phyloP scores from a whole-genome alignment of 257 asterid genomes.

The Paulownia fortunei region DNA sequence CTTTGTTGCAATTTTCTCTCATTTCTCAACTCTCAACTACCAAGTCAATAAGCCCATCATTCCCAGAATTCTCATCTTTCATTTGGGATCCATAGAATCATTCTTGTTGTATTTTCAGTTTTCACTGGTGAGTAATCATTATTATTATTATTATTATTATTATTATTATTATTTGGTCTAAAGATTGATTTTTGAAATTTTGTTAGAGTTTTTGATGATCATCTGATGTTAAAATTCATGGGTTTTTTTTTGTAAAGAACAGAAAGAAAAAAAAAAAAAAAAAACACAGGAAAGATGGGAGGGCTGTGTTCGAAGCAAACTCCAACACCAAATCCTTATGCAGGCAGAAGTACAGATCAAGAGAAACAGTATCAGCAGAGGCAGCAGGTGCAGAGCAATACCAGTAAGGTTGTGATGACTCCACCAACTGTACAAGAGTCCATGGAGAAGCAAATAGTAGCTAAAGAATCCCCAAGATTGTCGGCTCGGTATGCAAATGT shows the following conservation, averaged over 20 bases:
- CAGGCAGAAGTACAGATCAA: slow-evolving; percentile 33
- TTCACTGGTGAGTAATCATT: slow-evolving; percentile 24
- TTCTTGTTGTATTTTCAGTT: background rate
- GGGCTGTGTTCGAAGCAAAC: slow-evolving; percentile 44
- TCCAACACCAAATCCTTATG: slow-evolving; percentile 41
- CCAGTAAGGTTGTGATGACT: slow-evolving; percentile 24
- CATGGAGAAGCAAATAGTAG: slow-evolving; percentile 21
- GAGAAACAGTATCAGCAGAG: slow-evolving; percentile 35
- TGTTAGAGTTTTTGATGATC: slow-evolving; percentile 17
- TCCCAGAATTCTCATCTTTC: background rate
- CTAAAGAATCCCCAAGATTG: slow-evolving; percentile 37
- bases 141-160: no score
- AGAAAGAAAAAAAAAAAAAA: background rate
- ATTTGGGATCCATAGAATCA: background rate
- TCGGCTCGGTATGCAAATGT: slow-evolving; percentile 34
- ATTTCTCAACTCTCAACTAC: slow-evolving; percentile 28
- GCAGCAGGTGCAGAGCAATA: slow-evolving; percentile 28
- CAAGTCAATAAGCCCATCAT: slow-evolving; percentile 19
- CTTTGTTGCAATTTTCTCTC: background rate
- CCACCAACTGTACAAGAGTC: slow-evolving; percentile 28
- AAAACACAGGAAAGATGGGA: no score
- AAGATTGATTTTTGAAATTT: background rate
- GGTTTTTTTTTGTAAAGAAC: background rate
- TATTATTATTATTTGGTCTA: no score
- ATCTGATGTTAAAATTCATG: slow-evolving; percentile 24